Base-by-base conservation (phyloP, 2,329 filamentous ascomycete species). In the Xylaria sp. region DNA sequence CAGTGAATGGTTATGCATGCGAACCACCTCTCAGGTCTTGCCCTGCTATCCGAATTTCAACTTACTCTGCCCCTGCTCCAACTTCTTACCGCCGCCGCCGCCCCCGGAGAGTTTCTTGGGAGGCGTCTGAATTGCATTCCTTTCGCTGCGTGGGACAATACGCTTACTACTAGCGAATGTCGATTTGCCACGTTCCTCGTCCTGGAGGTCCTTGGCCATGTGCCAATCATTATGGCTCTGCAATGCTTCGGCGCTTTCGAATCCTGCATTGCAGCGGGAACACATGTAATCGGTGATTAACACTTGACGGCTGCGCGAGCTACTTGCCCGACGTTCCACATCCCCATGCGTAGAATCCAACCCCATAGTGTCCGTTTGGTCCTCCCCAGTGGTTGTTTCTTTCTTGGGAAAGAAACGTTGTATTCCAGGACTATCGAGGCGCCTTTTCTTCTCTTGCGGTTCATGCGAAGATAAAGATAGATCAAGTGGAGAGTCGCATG, bases 221-320 rank as follows among this genome's bases (percentile, higher is more conserved):
- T 99, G 96, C 91, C 94, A 98, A 80, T 99, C 96, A 63, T 91
- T 85, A 79, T 99, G 96, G 81, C 92, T 94, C 73, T 90, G 87
- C 56, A 89, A 78, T 74, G 87, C 86, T 65, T 91, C 88, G 32
- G 83, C 77, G 48, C 85, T 83, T 13, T 85, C 83, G 41, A 96
- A 83, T n/a, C 79, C 78, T 75, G 87, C 85, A 68, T 87, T 85
- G 80, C 94, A 97, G 71, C 89, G 88, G 59, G 83, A 78, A 79
- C 94, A 97, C 50, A 80, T 75, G 74, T 84, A 81, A 52, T 81
- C 76, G 46, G 76, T 78, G 71, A 80, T 79, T 75, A 78, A 76
- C 63, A 73, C 72, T 73, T 81, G 79, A 57, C 79, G 74, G 59
- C 76, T 76, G 74, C 72, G 74, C 66, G 76, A 73, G 69, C 74